Percentiles rank a stretch among this genome's conserved stretches.
Conservation (phyloP, 208 protist species). For the Spironucleus salmonicida region DNA sequence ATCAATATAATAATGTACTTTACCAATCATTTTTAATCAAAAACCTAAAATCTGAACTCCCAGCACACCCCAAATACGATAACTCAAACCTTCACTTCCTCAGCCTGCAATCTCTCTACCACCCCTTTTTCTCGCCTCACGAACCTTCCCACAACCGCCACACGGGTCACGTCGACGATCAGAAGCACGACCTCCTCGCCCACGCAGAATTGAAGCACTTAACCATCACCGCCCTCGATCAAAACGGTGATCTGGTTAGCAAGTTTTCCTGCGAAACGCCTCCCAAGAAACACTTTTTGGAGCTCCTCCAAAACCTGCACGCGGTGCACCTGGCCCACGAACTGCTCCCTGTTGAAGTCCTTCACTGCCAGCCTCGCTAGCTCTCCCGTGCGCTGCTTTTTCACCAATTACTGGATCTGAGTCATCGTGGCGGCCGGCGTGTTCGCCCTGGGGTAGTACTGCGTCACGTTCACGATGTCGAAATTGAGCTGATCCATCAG, state of each 20-base stretch:
- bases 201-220: too few relatives aligned
- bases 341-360: conserved; percentile 1
- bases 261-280: not conserved
- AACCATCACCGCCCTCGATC: too few relatives aligned
- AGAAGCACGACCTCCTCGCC: too few relatives aligned
- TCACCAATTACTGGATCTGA: not conserved
- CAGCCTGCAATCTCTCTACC: too few relatives aligned
- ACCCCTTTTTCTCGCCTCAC: too few relatives aligned
- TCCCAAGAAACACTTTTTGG: not conserved
- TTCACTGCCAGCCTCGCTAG: not conserved
- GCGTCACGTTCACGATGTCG: conserved; percentile 30
- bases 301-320: not conserved
- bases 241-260: not conserved
- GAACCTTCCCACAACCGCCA: too few relatives aligned
- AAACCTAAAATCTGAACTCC: too few relatives aligned
- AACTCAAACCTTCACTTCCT: too few relatives aligned
- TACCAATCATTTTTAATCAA: too few relatives aligned
- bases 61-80: too few relatives aligned
- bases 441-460: conserved; percentile 18
- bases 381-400: not conserved
- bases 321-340: not conserved
- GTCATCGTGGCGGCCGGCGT: conserved; percentile 27
- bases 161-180: too few relatives aligned
- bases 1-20: too few relatives aligned
- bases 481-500: not conserved